Conservation (phyloP, 148 eudicot species). For the Dysphania ambrosioides region DNA sequence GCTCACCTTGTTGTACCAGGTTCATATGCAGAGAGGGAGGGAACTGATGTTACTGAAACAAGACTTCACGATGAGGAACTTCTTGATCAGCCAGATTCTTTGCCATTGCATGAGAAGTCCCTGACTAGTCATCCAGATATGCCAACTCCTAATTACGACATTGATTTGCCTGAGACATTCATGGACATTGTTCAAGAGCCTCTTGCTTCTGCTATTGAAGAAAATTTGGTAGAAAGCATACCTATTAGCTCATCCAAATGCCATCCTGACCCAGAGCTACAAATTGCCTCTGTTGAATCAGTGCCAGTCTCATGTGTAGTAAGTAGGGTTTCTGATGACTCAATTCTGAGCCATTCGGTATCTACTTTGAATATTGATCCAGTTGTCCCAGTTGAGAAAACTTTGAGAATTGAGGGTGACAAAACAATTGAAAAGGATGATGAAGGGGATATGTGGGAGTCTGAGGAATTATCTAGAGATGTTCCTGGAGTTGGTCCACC, state of each 20-base stretch:
- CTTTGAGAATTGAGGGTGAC: constrained; percentile 44
- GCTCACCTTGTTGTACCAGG: constrained; percentile 31
- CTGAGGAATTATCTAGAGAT: constrained; percentile 47
- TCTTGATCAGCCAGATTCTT: constrained; percentile 36
- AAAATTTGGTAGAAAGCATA: constrained; percentile 28
- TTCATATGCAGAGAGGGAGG: constrained; percentile 34
- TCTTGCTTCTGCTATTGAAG: constrained; percentile 37
- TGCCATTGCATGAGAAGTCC: constrained; percentile 28
- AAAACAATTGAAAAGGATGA: constrained; percentile 38
- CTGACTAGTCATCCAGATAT: constrained; percentile 26
- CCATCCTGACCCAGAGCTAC: constrained; percentile 29
- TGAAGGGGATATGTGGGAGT: constrained; percentile 49
- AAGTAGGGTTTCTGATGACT: constrained; percentile 34
- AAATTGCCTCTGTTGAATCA: constrained; percentile 22
- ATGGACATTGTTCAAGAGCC: constrained; percentile 46
- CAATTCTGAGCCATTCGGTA: constrained; percentile 20
- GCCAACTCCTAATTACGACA: constrained; percentile 34
- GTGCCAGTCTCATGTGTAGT: constrained; percentile 24
- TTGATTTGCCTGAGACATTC: constrained; percentile 53
- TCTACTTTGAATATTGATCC: constrained; percentile 30
- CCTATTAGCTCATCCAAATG: constrained; percentile 23
- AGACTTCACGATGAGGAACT: constrained; percentile 30
- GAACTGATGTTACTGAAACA: constrained; percentile 28
- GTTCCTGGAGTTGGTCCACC: constrained; percentile 35
- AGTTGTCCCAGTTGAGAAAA: constrained; percentile 39